Conservation (phyloP, 257 asterid genomes). For the Cruciata laevipes region DNA sequence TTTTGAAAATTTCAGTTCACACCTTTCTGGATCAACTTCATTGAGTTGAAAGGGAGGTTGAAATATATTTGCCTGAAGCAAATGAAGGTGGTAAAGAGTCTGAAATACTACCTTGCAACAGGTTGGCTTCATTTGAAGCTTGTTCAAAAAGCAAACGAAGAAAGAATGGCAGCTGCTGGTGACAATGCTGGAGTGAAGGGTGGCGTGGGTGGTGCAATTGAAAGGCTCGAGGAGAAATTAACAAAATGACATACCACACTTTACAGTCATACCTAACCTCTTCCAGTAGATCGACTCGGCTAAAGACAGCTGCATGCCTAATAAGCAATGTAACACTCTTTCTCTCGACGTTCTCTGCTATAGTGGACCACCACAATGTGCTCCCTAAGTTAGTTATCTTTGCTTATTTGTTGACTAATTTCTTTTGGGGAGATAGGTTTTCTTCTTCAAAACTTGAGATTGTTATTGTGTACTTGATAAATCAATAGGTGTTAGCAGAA, state of each 20-base stretch:
- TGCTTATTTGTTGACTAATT: neutral
- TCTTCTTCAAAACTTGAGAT: neutral
- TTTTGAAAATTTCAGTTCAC: neutral
- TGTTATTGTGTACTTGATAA: neutral
- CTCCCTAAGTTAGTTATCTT: neutral
- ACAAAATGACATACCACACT: constrained; percentile 29
- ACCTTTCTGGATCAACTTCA: neutral
- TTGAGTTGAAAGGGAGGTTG: neutral
- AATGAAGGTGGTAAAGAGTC: neutral
- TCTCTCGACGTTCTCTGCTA: neutral
- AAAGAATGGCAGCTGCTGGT: constrained; percentile 26
- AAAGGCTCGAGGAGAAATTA: constrained; percentile 53
- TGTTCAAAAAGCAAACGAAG: constrained; percentile 81
- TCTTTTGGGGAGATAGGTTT: neutral
- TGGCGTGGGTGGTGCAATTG: constrained; percentile 63
- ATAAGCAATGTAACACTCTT: neutral
- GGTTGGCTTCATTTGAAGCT: constrained; percentile 96
- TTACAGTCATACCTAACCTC: neutral
- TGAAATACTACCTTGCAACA: constrained; percentile 22
- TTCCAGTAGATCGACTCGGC: neutral
- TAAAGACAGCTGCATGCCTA: neutral
- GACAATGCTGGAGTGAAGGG: constrained; percentile 34
- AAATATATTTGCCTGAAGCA: neutral
- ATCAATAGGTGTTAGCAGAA: neutral
- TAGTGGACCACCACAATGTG: neutral